Evolutionary conservation across 1,284 basidiomycete genomes (phyloP).

Genomic region (Boletus semigastroideus): DNA sequence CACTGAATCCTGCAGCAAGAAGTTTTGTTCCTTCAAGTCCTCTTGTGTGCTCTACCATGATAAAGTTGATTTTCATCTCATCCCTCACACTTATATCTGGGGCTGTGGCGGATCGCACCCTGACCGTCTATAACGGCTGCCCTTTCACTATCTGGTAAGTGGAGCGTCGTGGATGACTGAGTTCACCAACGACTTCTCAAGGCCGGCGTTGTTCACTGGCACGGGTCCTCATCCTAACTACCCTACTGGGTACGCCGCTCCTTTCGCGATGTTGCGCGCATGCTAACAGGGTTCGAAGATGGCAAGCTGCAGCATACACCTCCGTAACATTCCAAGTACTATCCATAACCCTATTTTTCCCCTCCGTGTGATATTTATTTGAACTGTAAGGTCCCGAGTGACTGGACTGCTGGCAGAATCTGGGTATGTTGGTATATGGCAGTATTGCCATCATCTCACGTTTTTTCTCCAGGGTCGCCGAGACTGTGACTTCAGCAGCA

Average conservation of each 20-base stretch:
- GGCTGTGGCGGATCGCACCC: constrained; percentile 33
- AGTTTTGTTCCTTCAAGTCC: neutral
- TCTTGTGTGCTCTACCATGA: constrained; percentile 5
- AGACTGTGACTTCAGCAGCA: constrained; percentile 39
- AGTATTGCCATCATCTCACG: neutral
- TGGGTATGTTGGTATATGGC: constrained; percentile 21
- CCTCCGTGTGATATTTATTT: neutral
- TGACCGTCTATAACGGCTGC: constrained; percentile 40
- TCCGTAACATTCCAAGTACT: constrained; percentile 30
- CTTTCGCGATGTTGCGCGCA: neutral
- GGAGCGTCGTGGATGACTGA: neutral
- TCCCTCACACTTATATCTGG: constrained; percentile 23
- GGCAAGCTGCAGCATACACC: constrained; percentile 24
- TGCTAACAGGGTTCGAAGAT: constrained; percentile 17
- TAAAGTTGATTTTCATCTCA: constrained; percentile 18
- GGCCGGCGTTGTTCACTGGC: constrained; percentile 34
- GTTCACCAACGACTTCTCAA: constrained; percentile 8
- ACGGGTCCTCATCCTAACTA: constrained; percentile 21
- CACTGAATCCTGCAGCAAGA: neutral
- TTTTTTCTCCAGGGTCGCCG: constrained; percentile 32
- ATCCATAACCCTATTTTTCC: neutral
- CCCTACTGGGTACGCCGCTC: constrained; percentile 24
- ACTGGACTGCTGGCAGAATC: constrained; percentile 32
- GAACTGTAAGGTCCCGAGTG: constrained; percentile 26
- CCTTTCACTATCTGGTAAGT: constrained; percentile 39